Evolutionary conservation across 495 filamentous ascomycete species (phyloP), one percentile per base, ranked within the genome.

Genomic region (Lichenothelia convexa): DNA sequence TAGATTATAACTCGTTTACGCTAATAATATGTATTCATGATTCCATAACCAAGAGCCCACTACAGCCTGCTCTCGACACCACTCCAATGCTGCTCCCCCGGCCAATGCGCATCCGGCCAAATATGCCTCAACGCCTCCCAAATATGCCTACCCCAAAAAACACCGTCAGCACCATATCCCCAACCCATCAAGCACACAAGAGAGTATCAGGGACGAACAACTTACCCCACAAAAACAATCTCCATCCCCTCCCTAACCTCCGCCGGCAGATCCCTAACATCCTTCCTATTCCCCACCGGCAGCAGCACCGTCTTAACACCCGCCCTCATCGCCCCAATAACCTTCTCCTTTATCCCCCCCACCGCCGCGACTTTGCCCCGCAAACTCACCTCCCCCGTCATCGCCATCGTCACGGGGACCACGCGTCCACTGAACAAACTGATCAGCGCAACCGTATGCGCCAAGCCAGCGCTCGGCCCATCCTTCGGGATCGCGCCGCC

Each of bases 261-360:
- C 49, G 77, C 63, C 3, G 91, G 89, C 17, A 95, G 64, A 50
- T 95, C 87, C 59, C 79, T 82, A 42, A 80, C 78, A 51, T 99
- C 91, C 59, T 94, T 94, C 45, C 76, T 69, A 54, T 99, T 99
- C 42, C 77, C 71, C 27, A 76, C 68, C 21, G 89, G 89, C 21
- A 99, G 63, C 37, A 99, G 60, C 21, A 95, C 89, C 26, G 79
- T 89, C 65, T 89, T 91, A 35, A 99, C 89, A 18, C 89, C 89
- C 15, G 89, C 91, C 42, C 86, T 73, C 44, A 86, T 58, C 19
- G 89, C 91, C 9, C 89, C 89, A 51, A 99, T 95, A 20, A 95
- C 63, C 55, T 99, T 99, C 71, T 99, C 89, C 64, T 94, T 93
- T 59, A 95, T 95, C 17, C 91, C 89, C 16, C 89, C 89, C 38